Base-by-base conservation (phyloP, 139 green algal genomes). In the Picochlorum sp. region DNA sequence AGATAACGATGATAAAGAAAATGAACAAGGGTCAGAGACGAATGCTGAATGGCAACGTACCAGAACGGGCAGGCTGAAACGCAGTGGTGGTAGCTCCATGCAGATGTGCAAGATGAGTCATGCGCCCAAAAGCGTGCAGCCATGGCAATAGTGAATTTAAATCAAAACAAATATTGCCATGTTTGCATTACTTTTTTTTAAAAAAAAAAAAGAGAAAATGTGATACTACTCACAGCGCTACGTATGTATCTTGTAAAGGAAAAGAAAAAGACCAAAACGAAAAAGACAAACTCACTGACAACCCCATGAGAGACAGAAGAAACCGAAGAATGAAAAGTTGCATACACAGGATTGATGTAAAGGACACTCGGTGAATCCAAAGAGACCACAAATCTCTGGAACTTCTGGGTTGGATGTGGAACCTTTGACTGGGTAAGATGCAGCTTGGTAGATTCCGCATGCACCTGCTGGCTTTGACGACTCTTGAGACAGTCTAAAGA, bases 361-460 rank as follows among this genome's bases (percentile, higher is more conserved):
- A 6, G 55, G 55, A 55, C 67, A 75, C 55, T 70, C 55, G 31
- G 55, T 67, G 28, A 55, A 53, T 37, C 67, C 67, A 65, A 70
- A 75, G 33, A 37, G 63, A 50, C 67, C 67, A 61, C 67, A 75
- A 47, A 75, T 50, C 25, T 55, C 33, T 33, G 61, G 56, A 10
- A 70, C 61, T 50, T 74, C 67, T 4, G 67, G 67, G 55, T 75
- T 75, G 24, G 35, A 45, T 55, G 33, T n/a, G 18, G 28, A 16
- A 35, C 66, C 76, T 69, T 91, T 89, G 44, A 63, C 63, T 2
- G 85, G 85, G 69, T 89, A 91, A 37, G 67, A 79, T 10, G 83
- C 56, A 36, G 64, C 65, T 29, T 68, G 59, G 40, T 70, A 55
- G 50, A 94, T 79, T 33, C 77, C 86, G 67, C 78, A 89, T 13